Evolutionary conservation across 345 rosid species (phyloP).

Genomic region (Arabidopsis thaliana): DNA sequence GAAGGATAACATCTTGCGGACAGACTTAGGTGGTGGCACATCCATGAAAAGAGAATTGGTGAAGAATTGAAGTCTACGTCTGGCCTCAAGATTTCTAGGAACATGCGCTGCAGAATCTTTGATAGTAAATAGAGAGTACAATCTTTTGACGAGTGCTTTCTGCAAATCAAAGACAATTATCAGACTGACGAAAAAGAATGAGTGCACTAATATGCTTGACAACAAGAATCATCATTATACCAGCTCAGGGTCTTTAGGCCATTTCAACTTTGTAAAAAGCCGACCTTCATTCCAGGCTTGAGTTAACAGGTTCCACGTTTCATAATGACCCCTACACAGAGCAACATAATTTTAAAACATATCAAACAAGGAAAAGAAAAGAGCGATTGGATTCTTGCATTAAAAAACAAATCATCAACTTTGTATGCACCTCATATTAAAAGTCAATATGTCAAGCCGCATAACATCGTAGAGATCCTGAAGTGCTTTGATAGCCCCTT

Average conservation of each 20-base stretch:
- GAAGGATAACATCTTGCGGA: slow-evolving; percentile 81
- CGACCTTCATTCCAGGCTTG: slow-evolving; percentile 93
- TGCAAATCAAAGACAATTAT: slow-evolving; percentile 50
- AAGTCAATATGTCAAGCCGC: slow-evolving; percentile 71
- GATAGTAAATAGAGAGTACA: slow-evolving; percentile 81
- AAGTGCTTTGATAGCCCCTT: slow-evolving; percentile 90
- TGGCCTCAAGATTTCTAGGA: slow-evolving; percentile 92
- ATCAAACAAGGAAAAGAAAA: slow-evolving; percentile 15
- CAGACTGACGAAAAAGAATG: slow-evolving; percentile 24
- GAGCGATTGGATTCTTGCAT: slow-evolving; percentile 2
- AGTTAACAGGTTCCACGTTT: slow-evolving; percentile 71
- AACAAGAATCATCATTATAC: slow-evolving; percentile 49
- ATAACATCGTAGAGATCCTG: slow-evolving; percentile 98
- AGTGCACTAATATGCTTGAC: slow-evolving; percentile 25
- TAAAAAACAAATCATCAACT: slow-evolving; percentile 31
- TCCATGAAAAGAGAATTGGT: slow-evolving; percentile 97
- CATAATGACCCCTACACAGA: slow-evolving; percentile 71
- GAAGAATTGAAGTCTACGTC: slow-evolving; percentile 88
- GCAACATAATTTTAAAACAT: slow-evolving; percentile 23
- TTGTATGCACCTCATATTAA: slow-evolving; percentile 70
- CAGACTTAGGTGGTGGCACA: slow-evolving; percentile 78
- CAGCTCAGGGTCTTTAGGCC: slow-evolving; percentile 91
- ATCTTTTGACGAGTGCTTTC: slow-evolving; percentile 77
- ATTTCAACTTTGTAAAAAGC: slow-evolving; percentile 80
- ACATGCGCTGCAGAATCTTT: slow-evolving; percentile 90